A percentile compares a stretch with the other conserved stretches of the same genome.
Evolutionary conservation across 202 grass and related monocot genomes (phyloP).

Genomic region (Dendrocalamus latiflorus): DNA sequence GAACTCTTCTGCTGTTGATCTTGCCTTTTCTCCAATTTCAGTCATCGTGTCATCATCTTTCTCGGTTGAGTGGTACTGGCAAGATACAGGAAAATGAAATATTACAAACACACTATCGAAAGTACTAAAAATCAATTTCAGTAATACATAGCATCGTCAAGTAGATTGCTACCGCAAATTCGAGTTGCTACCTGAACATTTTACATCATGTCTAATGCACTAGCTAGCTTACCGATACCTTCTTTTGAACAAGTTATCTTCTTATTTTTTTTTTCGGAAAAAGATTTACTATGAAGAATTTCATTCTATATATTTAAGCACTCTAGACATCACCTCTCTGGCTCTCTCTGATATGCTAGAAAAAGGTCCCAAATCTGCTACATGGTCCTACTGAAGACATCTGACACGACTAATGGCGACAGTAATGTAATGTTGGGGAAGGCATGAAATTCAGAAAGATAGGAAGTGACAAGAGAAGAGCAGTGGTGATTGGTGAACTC

Average conservation of each 20-base stretch:
- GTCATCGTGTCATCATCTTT: conserved; percentile 29
- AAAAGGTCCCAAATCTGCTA: not conserved
- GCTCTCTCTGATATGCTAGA: not conserved
- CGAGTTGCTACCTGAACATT: not conserved
- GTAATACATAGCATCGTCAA: too few species aligned
- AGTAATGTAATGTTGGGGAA: not conserved
- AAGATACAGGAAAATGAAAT: not conserved
- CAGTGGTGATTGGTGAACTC: not conserved
- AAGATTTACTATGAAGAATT: not conserved
- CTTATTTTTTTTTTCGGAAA: not conserved
- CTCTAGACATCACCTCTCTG: not conserved
- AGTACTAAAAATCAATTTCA: too few species aligned
- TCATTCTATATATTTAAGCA: not conserved
- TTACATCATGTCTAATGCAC: not conserved
- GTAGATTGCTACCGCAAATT: not conserved
- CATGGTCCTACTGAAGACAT: not conserved
- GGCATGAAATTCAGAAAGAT: not conserved
- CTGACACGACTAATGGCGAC: not conserved
- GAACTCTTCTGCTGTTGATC: conserved; percentile 81
- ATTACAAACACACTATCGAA: not conserved
- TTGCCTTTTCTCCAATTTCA: conserved; percentile 56
- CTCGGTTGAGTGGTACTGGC: conserved; percentile 39
- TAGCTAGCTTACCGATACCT: too few species aligned
- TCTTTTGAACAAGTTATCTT: not conserved
- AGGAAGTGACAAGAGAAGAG: not conserved